Evolutionary conservation across 2,329 filamentous ascomycete species (phyloP), one percentile per base, ranked within the genome.

Genomic region (Drechslerella coelobrocha): DNA sequence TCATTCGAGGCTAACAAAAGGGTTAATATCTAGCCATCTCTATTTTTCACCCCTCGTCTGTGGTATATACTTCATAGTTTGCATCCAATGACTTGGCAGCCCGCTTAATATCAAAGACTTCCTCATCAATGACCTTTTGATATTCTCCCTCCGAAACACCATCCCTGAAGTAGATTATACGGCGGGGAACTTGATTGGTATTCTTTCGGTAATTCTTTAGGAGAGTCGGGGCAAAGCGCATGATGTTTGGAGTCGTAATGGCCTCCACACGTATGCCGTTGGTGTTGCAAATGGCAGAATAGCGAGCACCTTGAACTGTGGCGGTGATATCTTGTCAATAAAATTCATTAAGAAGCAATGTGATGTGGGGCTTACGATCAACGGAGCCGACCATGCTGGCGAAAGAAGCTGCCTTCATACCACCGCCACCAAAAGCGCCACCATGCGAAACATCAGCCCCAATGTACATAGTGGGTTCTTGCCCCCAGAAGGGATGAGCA

Each of bases 61-160:
- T 12, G 17, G 7, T 17, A 27, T 10, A 21, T 39, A 72, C 68
- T 1, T 45, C 43, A 26, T 41, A 72, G 10, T 47, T 62, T 1
- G 55, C 47, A 31, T 73, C 52, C 73, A 68, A 23, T 2, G 71
- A 47, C 4, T 69, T 69, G 50, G 72, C 73, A 41, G 75, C 74
- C 0, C 81, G 78, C 79, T 88, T 89, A 79, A 97, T 88, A 73
- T 88, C 84, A 0, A 78, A 77, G 0, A 97, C 84, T 77, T 99
- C 94, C n/a, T 87, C 81, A 1, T 90, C 82, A 8, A 99, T 80
- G 0, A 99, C 89, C 24, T 91, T 86, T 0, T 84, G 80, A 75
- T 94, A 97, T 77, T 97, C 89, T 0, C 90, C 90, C 75, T 96
- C 91, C 0, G 88, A 88, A 0, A 97, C 91, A 74, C 94, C 94